Conservation (phyloP, 177 flowering plant genomes). For the Vitis hybrid region DNA sequence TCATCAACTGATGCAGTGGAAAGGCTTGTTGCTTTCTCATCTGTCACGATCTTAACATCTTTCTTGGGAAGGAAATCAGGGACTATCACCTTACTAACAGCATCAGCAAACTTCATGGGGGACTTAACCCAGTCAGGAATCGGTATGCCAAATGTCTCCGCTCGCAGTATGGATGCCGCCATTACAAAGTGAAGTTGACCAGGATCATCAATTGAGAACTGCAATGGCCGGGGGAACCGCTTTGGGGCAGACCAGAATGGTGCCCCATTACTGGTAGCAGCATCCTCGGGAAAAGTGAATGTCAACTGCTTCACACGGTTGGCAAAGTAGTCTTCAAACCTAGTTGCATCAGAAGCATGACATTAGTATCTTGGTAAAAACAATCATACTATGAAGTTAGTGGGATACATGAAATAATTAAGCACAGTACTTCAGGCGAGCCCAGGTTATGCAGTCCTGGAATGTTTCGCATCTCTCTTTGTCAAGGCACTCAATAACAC, state of each 20-base stretch:
- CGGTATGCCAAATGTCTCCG: constrained; percentile 79
- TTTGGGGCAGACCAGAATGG: constrained; percentile 93
- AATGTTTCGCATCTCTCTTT: constrained; percentile 41
- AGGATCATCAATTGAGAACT: constrained; percentile 54
- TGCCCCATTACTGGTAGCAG: constrained; percentile 46
- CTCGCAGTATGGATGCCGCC: constrained; percentile 77
- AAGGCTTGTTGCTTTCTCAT: constrained; percentile 74
- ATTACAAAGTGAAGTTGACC: constrained; percentile 63
- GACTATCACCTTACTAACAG: constrained; percentile 57
- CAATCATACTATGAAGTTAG: too few species aligned
- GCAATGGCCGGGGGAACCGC: constrained; percentile 73
- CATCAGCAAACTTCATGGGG: constrained; percentile 48
- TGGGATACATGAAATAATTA: not conserved
- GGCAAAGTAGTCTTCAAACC: constrained; percentile 53
- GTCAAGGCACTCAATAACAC: constrained; percentile 53
- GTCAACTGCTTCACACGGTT: constrained; percentile 47
- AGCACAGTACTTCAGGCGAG: constrained; percentile 42
- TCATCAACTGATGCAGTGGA: constrained; percentile 69
- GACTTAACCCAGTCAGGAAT: constrained; percentile 71
- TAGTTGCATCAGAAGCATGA: constrained; percentile 5
- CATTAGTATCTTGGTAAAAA: not conserved
- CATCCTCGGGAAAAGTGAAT: constrained; percentile 55
- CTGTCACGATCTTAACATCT: constrained; percentile 71
- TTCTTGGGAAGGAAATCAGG: constrained; percentile 78
- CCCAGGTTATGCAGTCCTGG: constrained; percentile 55